Base-by-base conservation (phyloP, 1,139 yeast species). In the Magnusiomyces sp. region DNA sequence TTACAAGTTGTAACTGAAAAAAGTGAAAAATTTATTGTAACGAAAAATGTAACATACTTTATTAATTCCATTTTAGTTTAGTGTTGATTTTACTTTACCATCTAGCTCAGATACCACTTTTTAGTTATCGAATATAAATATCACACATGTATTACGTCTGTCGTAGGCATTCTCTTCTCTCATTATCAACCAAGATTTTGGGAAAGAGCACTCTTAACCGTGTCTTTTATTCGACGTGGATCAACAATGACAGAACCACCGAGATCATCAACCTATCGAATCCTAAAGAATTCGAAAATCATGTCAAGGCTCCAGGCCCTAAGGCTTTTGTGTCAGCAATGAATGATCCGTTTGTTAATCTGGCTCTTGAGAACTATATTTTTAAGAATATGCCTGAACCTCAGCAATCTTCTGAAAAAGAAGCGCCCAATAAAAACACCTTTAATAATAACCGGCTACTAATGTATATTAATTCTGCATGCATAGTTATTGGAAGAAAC, bases 401-500 rank as follows among this genome's bases (percentile, higher is more conserved):
- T 19, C 36, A 40, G 14, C n/a, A 9, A 32, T 16, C 10, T 13
- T 43, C 17, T 16, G 17, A 27, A 43, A 48, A 32, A 45, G 47
- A 39, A 48, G 32, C 11, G 58, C n/a, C n/a, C n/a, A n/a, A n/a
- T 51, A 14, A 34, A 14, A n/a, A 13, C 3, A 14, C 13, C n/a
- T 20, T 11, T 20, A 40, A 62, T 60, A 38, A 70, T 69, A 76
- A 77, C 53, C 67, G 95, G 53, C 68, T 92, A 32, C 64, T 89
- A 56, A 74, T 92, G 53, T 94, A 92, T 61, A 73, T 76, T 36
- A 92, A 94, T 62, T 67, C 79, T 1, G 88, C 94, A 0, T 87
- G 96, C 65, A 90, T 90, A 33, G 95, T 94, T 1, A 72, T 92
- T n/a, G 98, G 98, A 0, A 87, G 94, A 62, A 92, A 92, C 63